A percentile compares a stretch with the other conserved stretches of the same genome.
These are phyloP conservation scores for Boehmeria nivea DNA, from an alignment of 306 rosid species.

Conservation along the genomic window DNA sequence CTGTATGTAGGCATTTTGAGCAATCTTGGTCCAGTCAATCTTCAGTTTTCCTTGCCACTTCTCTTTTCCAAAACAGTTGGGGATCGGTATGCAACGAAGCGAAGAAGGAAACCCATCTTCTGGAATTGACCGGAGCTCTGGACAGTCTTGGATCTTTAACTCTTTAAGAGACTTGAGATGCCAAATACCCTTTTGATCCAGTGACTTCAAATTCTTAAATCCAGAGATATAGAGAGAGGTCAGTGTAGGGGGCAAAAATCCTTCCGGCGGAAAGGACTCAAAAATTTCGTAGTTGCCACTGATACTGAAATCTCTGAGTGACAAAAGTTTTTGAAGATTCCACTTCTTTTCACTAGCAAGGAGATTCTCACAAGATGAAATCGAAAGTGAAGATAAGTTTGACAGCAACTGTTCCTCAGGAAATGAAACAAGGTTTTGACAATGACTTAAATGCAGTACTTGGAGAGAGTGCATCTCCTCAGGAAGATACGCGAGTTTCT, in stretches of 20 bases:
- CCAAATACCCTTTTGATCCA: background rate
- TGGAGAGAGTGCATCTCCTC: background rate
- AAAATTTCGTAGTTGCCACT: background rate
- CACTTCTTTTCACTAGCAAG: background rate
- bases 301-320: background rate
- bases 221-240: accelerated
- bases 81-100: background rate
- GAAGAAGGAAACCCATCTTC: background rate
- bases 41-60: background rate
- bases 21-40: background rate
- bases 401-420: background rate
- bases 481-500: background rate
- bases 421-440: constrained; percentile 11
- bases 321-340: background rate
- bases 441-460: background rate
- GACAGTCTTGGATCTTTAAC: accelerated
- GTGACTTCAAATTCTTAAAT: background rate
- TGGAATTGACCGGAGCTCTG: background rate
- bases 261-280: constrained; percentile 10
- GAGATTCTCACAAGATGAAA: background rate
- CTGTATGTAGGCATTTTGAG: background rate
- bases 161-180: background rate
- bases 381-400: constrained; percentile 1
- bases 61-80: background rate
- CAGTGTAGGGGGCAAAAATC: background rate